Evolutionary conservation across 1,284 basidiomycete genomes (phyloP).

Genomic region (Rhizoctonia solani): DNA sequence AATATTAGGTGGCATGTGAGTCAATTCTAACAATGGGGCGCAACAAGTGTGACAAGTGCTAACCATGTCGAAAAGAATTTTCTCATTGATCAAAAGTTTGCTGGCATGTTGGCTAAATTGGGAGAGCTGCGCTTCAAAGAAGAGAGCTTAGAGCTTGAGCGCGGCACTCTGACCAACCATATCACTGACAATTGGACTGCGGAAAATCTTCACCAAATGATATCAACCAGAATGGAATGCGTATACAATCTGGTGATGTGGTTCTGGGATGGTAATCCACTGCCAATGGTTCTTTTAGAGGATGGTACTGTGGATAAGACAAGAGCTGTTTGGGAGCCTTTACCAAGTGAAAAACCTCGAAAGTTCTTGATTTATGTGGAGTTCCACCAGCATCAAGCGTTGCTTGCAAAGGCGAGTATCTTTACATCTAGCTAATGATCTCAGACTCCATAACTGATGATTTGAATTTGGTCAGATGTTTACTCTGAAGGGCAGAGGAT

Average conservation of each 20-base stretch:
- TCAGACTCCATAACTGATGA: too few species aligned
- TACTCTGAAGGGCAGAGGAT: neutral
- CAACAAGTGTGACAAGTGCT: too few species aligned
- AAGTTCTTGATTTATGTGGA: conserved; percentile 23
- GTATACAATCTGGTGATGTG: neutral
- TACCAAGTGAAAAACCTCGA: neutral
- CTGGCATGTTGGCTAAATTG: too few species aligned
- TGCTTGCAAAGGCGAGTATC: neutral
- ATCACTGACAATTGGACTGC: neutral
- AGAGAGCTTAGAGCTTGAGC: neutral
- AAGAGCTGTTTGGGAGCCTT: neutral
- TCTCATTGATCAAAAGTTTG: too few species aligned
- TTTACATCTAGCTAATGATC: neutral
- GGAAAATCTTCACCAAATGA: neutral
- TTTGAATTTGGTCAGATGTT: conserved; percentile 17
- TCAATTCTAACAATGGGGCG: too few species aligned
- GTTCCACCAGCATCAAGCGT: neutral
- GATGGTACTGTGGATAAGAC: neutral
- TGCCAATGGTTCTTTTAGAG: neutral
- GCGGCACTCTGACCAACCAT: neutral
- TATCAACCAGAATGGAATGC: neutral
- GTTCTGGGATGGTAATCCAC: conserved; percentile 16
- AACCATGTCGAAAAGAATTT: too few species aligned
- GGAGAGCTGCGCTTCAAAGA: too few species aligned
- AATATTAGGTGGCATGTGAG: too few species aligned